These are phyloP conservation scores for Kodamaea kaohsiungensis DNA, from an alignment of 805 yeast species.

Conservation along the genomic window DNA sequence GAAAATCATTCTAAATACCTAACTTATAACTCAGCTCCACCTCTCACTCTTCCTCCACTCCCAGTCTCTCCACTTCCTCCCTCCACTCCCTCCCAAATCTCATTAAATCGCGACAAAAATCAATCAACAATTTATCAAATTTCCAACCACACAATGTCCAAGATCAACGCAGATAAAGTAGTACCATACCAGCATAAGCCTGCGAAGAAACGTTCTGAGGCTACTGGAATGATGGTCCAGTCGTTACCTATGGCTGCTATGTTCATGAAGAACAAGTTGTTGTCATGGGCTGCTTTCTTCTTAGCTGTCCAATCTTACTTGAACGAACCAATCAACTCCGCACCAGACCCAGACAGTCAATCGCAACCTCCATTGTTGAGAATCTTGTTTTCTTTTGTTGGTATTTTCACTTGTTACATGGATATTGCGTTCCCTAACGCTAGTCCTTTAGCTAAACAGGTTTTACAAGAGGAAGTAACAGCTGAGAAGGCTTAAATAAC, in stretches of 20 bases:
- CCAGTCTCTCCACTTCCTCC: background rate
- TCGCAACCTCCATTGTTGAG: slow-evolving; percentile 51
- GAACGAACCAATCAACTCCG: slow-evolving; percentile 41
- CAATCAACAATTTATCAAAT: background rate
- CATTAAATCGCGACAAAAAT: background rate
- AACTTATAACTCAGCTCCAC: too few species aligned
- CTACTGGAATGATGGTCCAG: slow-evolving; percentile 50
- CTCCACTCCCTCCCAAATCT: background rate
- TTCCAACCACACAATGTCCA: slow-evolving; percentile 14
- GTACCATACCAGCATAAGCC: slow-evolving; percentile 50
- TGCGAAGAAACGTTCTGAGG: slow-evolving; percentile 48
- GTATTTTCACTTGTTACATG: slow-evolving; percentile 55
- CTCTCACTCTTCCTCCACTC: background rate
- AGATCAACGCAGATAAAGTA: slow-evolving; percentile 34
- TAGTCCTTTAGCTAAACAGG: slow-evolving; percentile 22
- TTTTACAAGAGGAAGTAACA: slow-evolving; percentile 23
- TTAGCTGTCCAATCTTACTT: slow-evolving; percentile 50
- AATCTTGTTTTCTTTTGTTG: slow-evolving; percentile 45
- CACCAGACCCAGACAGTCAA: slow-evolving; percentile 22
- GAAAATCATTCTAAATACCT: too few species aligned
- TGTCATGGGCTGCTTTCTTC: slow-evolving; percentile 58
- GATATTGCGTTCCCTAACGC: slow-evolving; percentile 50
- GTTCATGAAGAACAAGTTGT: slow-evolving; percentile 59
- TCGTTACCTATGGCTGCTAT: slow-evolving; percentile 70
- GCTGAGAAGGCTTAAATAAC: slow-evolving; percentile 15